Conservation (phyloP, 2,329 filamentous ascomycete genomes). For the Coleophoma eucalyptorum region DNA sequence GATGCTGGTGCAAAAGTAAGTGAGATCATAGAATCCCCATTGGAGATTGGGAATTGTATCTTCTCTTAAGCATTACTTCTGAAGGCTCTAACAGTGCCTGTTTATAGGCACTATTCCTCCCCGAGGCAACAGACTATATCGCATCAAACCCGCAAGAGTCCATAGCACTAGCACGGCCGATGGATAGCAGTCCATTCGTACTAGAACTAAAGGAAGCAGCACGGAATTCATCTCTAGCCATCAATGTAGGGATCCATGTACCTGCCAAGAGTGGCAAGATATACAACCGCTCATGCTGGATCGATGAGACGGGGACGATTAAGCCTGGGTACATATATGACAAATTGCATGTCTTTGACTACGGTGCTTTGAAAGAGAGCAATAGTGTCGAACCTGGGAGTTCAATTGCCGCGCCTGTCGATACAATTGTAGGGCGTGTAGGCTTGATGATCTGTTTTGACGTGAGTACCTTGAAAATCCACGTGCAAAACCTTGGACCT, state of each 20-base stretch:
- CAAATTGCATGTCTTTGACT: constrained; percentile 87
- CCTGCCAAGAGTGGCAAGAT: constrained; percentile 47
- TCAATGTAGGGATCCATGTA: constrained; percentile 88
- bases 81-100: too few relatives aligned
- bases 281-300: constrained; percentile 65
- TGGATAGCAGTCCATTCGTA: constrained; percentile 68
- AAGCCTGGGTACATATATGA: constrained; percentile 60
- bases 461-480: constrained; percentile 28
- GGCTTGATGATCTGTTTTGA: constrained; percentile 89
- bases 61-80: background rate
- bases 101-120: constrained; percentile 74
- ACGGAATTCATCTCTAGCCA: constrained; percentile 56
- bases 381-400: constrained; percentile 64
- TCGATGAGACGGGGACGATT: constrained; percentile 55
- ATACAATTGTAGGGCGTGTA: constrained; percentile 69
- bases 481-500: background rate
- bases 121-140: constrained; percentile 78
- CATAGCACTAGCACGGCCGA: constrained; percentile 65
- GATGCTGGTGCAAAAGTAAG: constrained; percentile 72
- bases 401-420: constrained; percentile 63
- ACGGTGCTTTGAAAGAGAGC: constrained; percentile 62
- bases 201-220: constrained; percentile 69
- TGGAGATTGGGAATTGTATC: background rate
- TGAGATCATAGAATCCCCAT: background rate
- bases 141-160: constrained; percentile 64